A percentile compares a stretch with the other conserved stretches of the same genome.
Evolutionary conservation across 306 rosid genomes (phyloP).

Genomic region (Ochetophila trinervis): DNA sequence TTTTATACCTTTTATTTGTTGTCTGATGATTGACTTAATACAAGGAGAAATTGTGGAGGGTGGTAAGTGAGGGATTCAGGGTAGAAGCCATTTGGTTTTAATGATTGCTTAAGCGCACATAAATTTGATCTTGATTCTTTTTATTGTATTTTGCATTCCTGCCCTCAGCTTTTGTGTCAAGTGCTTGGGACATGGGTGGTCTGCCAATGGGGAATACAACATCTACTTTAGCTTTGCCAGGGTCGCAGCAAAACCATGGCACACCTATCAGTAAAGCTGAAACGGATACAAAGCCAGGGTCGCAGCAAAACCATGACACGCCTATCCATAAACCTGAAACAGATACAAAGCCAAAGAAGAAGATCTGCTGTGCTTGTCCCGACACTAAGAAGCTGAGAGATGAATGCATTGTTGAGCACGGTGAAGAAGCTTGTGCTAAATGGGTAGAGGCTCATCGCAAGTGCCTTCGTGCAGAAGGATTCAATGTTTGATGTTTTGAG

Average conservation of each 20-base stretch:
- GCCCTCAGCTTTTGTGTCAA: slow-evolving; percentile 7
- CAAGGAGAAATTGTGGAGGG: too few relatives aligned
- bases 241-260: slow-evolving; percentile 28
- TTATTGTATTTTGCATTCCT: neutral
- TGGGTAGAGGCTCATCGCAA: slow-evolving; percentile 85
- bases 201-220: slow-evolving; percentile 38
- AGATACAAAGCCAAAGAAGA: slow-evolving; percentile 73
- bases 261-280: slow-evolving; percentile 16
- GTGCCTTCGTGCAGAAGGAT: slow-evolving; percentile 89
- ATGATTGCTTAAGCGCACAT: neutral
- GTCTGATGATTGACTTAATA: too few relatives aligned
- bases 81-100: too few relatives aligned
- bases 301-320: slow-evolving; percentile 29
- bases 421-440: slow-evolving; percentile 71
- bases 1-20: too few relatives aligned
- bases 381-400: slow-evolving; percentile 74
- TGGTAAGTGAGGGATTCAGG: too few relatives aligned
- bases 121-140: neutral
- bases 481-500: slow-evolving; percentile 52
- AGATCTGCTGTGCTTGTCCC: slow-evolving; percentile 86
- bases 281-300: slow-evolving; percentile 49
- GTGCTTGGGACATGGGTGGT: slow-evolving; percentile 43
- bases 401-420: slow-evolving; percentile 90
- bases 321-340: slow-evolving; percentile 10
- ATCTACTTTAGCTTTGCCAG: slow-evolving; percentile 37